Conservation (phyloP, 2,329 filamentous ascomycete species). For the Coniella lustricola region DNA sequence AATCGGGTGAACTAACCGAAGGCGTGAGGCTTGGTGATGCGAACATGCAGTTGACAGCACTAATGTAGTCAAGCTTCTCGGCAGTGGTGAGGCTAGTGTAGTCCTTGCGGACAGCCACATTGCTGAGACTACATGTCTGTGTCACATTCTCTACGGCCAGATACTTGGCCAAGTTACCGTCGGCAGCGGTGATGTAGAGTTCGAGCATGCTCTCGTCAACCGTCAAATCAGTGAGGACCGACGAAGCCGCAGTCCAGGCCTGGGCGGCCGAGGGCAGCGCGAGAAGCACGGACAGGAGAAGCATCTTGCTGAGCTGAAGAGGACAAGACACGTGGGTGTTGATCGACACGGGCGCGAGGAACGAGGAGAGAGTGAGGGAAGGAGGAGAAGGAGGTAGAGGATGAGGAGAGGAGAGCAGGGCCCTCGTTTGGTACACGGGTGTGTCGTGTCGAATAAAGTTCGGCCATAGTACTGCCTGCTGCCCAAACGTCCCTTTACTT, state of each 20-base stretch:
- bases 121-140: not conserved
- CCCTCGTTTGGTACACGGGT: too few relatives aligned
- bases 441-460: too few relatives aligned
- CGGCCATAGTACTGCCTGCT: too few relatives aligned
- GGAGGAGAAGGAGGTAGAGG: not conserved
- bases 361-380: not conserved
- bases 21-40: not conserved
- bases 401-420: not conserved
- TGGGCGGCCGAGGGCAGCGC: not conserved
- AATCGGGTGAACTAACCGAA: not conserved
- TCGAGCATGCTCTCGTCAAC: not conserved
- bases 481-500: too few relatives aligned
- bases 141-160: not conserved
- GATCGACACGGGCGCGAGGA: too few relatives aligned
- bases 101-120: not conserved
- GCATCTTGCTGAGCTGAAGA: not conserved
- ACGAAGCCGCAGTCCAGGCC: slow-evolving; percentile 3
- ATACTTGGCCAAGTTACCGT: not conserved
- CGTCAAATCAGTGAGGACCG: slow-evolving; percentile 1
- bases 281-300: not conserved
- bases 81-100: not conserved
- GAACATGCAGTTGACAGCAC: slow-evolving; percentile 1
- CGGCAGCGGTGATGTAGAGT: not conserved
- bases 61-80: not conserved
- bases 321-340: too few relatives aligned